Conservation (phyloP, 495 filamentous ascomycete genomes). For the Penicillium turbatum region DNA sequence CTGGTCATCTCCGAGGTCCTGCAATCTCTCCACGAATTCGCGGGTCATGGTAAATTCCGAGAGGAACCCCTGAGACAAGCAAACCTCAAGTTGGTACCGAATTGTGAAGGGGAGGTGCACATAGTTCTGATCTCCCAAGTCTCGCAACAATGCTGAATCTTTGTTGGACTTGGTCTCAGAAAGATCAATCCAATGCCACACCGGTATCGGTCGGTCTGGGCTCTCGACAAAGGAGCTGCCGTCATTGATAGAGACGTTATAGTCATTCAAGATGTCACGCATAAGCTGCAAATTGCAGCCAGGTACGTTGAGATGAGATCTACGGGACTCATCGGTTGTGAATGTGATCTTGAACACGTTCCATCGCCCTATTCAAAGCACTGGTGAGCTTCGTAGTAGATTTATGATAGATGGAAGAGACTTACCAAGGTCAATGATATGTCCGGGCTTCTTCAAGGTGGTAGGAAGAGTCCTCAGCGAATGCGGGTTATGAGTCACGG, state of each 20-base stretch:
- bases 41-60: constrained; percentile 67
- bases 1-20: constrained; percentile 39
- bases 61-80: constrained; percentile 75
- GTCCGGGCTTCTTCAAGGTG: constrained; percentile 50
- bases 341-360: constrained; percentile 40
- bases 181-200: constrained; percentile 57
- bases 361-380: constrained; percentile 31
- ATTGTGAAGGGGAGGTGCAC: constrained; percentile 62
- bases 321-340: constrained; percentile 3
- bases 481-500: constrained; percentile 52
- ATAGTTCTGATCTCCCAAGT: constrained; percentile 31
- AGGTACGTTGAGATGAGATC: constrained; percentile 19
- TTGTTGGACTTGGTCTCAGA: constrained; percentile 11
- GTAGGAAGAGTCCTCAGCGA: constrained; percentile 39
- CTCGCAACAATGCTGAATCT: constrained; percentile 26
- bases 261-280: constrained; percentile 58
- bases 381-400: not conserved
- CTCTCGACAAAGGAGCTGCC: constrained; percentile 21
- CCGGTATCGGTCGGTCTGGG: constrained; percentile 20
- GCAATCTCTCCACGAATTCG: constrained; percentile 60
- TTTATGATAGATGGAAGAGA: not conserved
- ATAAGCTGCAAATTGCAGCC: constrained; percentile 39
- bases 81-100: constrained; percentile 89
- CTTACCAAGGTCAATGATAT: constrained; percentile 73
- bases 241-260: constrained; percentile 57